Evolutionary conservation across 352 stramenopile genomes (phyloP).

Genomic region (Globisporangium nunn): DNA sequence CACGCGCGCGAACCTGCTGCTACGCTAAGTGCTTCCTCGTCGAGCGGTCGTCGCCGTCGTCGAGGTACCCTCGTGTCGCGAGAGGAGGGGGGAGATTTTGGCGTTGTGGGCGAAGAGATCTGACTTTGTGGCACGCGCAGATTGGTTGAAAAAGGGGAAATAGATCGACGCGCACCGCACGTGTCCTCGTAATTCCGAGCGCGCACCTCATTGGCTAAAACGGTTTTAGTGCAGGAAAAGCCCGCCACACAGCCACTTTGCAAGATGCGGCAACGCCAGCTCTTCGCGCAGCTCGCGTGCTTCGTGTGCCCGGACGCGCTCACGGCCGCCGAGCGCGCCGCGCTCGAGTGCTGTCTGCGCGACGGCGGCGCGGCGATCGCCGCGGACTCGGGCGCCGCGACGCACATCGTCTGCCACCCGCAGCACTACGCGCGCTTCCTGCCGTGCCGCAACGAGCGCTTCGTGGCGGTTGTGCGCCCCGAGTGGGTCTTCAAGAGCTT

Average conservation of each 20-base stretch:
- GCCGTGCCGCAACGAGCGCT: slow-evolving; percentile 45
- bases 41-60: too few relatives aligned
- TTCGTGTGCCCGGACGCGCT: slow-evolving; percentile 50
- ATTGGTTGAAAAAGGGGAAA: neutral
- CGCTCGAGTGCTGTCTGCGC: slow-evolving; percentile 52
- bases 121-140: neutral
- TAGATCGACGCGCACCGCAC: too few relatives aligned
- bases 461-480: slow-evolving; percentile 64
- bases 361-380: slow-evolving; percentile 53
- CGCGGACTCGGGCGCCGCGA: slow-evolving; percentile 25
- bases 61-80: neutral
- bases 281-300: slow-evolving; percentile 44
- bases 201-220: neutral
- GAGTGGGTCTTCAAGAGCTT: slow-evolving; percentile 80
- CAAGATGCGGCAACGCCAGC: slow-evolving; percentile 32
- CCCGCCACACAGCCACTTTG: neutral
- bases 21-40: too few relatives aligned
- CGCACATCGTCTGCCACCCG: slow-evolving; percentile 70
- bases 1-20: too few relatives aligned
- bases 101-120: neutral
- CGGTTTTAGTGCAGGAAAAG: neutral
- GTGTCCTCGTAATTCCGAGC: too few relatives aligned
- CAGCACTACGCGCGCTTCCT: slow-evolving; percentile 43
- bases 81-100: neutral
- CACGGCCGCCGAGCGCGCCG: slow-evolving; percentile 22